phyloP scores from a whole-genome alignment of 192 early-diverging fungal genomes.

The Gamsiella multidivaricata region DNA sequence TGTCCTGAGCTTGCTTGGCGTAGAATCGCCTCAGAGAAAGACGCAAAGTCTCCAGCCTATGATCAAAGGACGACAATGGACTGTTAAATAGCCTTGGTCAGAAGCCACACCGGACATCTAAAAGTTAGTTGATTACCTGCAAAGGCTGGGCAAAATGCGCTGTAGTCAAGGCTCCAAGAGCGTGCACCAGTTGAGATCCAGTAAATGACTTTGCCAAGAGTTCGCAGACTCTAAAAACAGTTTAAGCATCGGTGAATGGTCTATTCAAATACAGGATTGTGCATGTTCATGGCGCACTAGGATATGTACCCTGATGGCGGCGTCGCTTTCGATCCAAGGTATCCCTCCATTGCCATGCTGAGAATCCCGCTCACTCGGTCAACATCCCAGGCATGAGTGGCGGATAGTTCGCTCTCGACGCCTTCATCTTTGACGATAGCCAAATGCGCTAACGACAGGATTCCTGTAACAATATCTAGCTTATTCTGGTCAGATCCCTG shows the following conservation, averaged over 20 bases:
- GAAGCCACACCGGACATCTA: no score
- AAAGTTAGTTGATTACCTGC: no score
- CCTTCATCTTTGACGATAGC: background rate
- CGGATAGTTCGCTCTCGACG: background rate
- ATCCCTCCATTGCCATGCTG: background rate
- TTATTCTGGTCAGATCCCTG: background rate
- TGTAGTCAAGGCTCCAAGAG: slow-evolving; percentile 14
- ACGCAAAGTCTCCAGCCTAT: background rate
- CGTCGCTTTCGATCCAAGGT: background rate
- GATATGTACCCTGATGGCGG: slow-evolving; percentile 9
- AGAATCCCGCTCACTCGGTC: background rate
- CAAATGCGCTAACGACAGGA: background rate
- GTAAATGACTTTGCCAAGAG: background rate
- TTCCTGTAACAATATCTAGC: background rate
- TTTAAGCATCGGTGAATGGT: no score
- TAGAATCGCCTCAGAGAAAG: background rate
- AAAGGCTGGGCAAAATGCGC: background rate
- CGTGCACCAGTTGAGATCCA: background rate
- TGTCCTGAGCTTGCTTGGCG: no score
- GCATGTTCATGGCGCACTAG: no score
- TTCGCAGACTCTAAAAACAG: slow-evolving; percentile 2
- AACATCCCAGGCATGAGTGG: slow-evolving; percentile 3
- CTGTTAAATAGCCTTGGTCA: no score
- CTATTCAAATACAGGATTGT: no score
- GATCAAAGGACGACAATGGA: no score